Base-by-base conservation (phyloP, 805 yeast genomes). In the Schizosaccharomyces cryophilus region DNA sequence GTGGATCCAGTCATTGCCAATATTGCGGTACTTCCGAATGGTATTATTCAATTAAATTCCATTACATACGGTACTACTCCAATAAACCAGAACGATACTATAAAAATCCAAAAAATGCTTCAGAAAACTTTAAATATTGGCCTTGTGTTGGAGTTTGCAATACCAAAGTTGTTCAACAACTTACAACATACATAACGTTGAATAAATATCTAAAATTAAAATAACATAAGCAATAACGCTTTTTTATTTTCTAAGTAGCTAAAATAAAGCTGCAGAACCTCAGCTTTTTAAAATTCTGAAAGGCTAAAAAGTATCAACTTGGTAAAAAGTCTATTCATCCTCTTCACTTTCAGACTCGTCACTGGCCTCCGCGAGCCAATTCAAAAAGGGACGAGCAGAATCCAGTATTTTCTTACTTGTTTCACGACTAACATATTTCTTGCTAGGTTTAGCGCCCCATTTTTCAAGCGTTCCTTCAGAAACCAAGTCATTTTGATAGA, bases 321-420 rank as follows among this genome's bases (percentile, higher is more conserved):
- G 40, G 17, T 35, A 13, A 35, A n/a, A 1, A 35, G 40, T 35
- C 13, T 35, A 35, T 13, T 70, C 73, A 29, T 67, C 66, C 11
- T 64, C 66, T 13, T 70, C 71, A 58, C 74, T 74, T 38, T 77
- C 80, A 65, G 82, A 87, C 59, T 80, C 84, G 66, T 81, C 85
- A 65, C 78, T 78, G 63, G 98, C 97, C 72, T 85, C 89, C 70
- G 87, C 83, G 66, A 93, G 80, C 98, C 98, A 93, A 66, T 84
- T 82, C 65, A 93, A 75, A 74, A 93, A 93, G 38, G 97, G 95
- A 74, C 88, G 89, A 64, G 96, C 96, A 58, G 96, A 93, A 74
- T 83, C 86, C 73, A 96, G 85, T 60, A 89, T 95, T 78, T 86
- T 90, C 76, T 90, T 90, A 61, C 94, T 84, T 42, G 82, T 78